A percentile compares a stretch with the other conserved stretches of the same genome.
phyloP scores from a whole-genome alignment of 2,329 filamentous ascomycete species.

The Ophiostoma sp. region DNA sequence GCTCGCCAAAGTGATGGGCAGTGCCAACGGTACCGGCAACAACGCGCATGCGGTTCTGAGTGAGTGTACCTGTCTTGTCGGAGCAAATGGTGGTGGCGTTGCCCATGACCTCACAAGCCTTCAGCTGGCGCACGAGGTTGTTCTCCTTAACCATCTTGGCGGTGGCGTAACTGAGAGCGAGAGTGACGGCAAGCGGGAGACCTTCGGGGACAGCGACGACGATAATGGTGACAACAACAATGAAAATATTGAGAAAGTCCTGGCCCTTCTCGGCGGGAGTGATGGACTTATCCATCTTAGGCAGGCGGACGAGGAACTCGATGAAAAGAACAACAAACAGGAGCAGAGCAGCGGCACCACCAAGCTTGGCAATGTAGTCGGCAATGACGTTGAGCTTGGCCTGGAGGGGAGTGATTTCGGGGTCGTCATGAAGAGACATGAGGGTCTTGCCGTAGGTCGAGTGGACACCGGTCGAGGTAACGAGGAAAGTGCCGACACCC shows the following conservation, averaged over 20 bases:
- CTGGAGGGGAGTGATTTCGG: constrained; percentile 70
- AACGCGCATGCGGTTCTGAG: constrained; percentile 64
- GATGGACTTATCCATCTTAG: constrained; percentile 41
- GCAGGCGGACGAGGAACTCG: constrained; percentile 69
- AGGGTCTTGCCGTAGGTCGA: constrained; percentile 72
- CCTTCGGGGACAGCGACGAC: constrained; percentile 76
- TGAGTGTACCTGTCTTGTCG: constrained; percentile 63
- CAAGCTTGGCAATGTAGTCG: constrained; percentile 71
- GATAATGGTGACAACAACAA: constrained; percentile 72
- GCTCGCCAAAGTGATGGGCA: constrained; percentile 49
- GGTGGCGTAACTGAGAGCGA: constrained; percentile 71
- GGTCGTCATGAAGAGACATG: constrained; percentile 66
- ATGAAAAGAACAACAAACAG: constrained; percentile 84
- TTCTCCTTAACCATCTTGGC: constrained; percentile 72
- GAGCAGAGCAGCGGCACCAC: constrained; percentile 69
- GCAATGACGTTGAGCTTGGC: constrained; percentile 70
- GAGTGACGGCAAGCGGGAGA: constrained; percentile 69
- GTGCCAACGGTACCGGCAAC: constrained; percentile 56
- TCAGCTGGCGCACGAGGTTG: constrained; percentile 69
- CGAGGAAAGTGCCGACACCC: constrained; percentile 68
- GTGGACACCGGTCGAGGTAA: constrained; percentile 66
- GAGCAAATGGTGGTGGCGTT: constrained; percentile 59
- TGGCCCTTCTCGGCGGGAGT: constrained; percentile 71
- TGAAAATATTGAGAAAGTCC: constrained; percentile 68
- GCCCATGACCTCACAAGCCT: constrained; percentile 76